phyloP scores from a whole-genome alignment of 176 grass and related monocot species.

The Poa pratensis region DNA sequence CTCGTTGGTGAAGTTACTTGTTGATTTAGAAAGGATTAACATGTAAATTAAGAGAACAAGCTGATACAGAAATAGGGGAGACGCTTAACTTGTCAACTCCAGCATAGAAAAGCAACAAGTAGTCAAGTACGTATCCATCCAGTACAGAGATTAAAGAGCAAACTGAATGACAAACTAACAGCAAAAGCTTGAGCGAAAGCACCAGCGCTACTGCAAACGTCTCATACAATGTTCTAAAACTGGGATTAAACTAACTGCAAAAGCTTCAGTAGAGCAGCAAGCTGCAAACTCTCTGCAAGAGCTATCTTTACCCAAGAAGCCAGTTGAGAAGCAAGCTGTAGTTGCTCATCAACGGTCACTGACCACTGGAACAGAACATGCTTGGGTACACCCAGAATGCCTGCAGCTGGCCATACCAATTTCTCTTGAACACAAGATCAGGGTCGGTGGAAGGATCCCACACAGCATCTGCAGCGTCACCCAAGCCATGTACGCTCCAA shows the following conservation, averaged over 20 bases:
- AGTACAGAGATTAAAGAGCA: neutral
- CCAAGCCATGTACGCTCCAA: neutral
- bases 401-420: neutral
- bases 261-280: neutral
- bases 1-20: neutral
- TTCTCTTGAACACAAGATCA: neutral
- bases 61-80: neutral
- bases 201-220: neutral
- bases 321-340: neutral
- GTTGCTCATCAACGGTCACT: neutral
- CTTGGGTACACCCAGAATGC: constrained; percentile 23
- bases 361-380: neutral
- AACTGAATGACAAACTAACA: neutral
- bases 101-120: neutral
- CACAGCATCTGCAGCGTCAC: neutral
- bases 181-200: neutral
- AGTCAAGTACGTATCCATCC: neutral
- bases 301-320: neutral
- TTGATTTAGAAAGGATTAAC: neutral
- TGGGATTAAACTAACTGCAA: neutral
- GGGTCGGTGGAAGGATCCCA: constrained; percentile 18
- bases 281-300: neutral
- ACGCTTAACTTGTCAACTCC: neutral
- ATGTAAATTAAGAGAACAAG: neutral
- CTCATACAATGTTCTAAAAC: neutral